These are phyloP conservation scores for Colletotrichum incanum DNA, from an alignment of 2,329 filamentous ascomycete genomes.

Conservation along the genomic window DNA sequence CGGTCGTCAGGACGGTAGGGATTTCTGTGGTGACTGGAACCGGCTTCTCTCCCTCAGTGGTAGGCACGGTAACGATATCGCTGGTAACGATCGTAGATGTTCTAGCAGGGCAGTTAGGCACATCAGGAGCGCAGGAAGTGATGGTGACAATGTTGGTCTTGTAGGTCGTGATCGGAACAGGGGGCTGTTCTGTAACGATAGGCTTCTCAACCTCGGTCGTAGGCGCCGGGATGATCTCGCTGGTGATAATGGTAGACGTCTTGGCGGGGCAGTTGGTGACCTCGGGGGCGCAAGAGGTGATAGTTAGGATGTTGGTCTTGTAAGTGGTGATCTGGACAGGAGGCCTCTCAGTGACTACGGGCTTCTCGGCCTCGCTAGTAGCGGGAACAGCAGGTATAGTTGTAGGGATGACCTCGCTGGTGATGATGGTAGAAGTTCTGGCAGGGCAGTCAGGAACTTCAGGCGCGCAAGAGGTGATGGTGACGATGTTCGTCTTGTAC, in stretches of 20 bases:
- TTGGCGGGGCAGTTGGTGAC: slow-evolving; percentile 43
- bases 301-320: slow-evolving; percentile 64
- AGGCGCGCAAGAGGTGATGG: slow-evolving; percentile 32
- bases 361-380: slow-evolving; percentile 42
- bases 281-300: slow-evolving; percentile 69
- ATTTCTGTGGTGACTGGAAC: slow-evolving; percentile 51
- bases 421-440: slow-evolving; percentile 44
- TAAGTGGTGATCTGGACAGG: slow-evolving; percentile 51
- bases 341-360: slow-evolving; percentile 21
- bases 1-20: slow-evolving; percentile 55
- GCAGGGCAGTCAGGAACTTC: slow-evolving; percentile 29
- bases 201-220: slow-evolving; percentile 42
- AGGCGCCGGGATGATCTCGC: slow-evolving; percentile 33
- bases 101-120: slow-evolving; percentile 38
- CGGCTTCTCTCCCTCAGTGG: slow-evolving; percentile 33
- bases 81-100: slow-evolving; percentile 31
- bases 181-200: slow-evolving; percentile 18
- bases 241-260: slow-evolving; percentile 32
- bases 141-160: slow-evolving; percentile 66
- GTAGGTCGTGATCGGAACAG: slow-evolving; percentile 52
- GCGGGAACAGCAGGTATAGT: slow-evolving; percentile 13
- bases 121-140: slow-evolving; percentile 67
- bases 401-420: slow-evolving; percentile 43
- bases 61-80: slow-evolving; percentile 44
- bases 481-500: slow-evolving; percentile 32